Evolutionary conservation across 2,329 filamentous ascomycete genomes (phyloP).

Genomic region (Fusarium denticulatum): DNA sequence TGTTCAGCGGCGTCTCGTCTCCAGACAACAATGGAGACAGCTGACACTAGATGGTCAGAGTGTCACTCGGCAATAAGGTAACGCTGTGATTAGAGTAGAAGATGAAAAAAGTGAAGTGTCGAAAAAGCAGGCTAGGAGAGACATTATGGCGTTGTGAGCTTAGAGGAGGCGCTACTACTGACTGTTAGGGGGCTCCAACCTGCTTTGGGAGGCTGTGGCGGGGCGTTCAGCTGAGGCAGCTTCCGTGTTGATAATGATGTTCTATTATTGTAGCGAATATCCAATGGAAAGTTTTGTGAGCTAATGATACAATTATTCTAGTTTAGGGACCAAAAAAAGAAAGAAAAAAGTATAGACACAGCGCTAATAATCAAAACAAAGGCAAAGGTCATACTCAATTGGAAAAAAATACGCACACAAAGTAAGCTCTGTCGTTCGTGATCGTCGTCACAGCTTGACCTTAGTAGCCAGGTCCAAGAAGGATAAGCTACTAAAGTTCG

Average conservation of each 20-base stretch:
- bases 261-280: neutral
- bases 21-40: neutral
- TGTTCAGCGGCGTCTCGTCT: neutral
- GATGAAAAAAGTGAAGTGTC: neutral
- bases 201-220: slow-evolving; percentile 28
- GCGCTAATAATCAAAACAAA: neutral
- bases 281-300: neutral
- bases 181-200: slow-evolving; percentile 30
- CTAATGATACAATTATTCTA: neutral
- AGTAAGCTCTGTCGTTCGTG: slow-evolving; percentile 4
- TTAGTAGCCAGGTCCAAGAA: neutral
- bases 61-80: neutral
- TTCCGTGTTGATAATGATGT: slow-evolving; percentile 8
- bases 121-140: slow-evolving; percentile 7
- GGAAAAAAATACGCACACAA: neutral
- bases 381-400: slow-evolving; percentile 2
- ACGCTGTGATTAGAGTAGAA: slow-evolving; percentile 3
- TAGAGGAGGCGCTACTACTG: slow-evolving; percentile 33
- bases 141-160: slow-evolving; percentile 30
- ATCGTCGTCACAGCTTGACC: slow-evolving; percentile 13
- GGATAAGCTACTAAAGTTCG: slow-evolving; percentile 7
- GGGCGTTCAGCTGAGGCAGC: slow-evolving; percentile 35
- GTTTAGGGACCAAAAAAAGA: too few relatives aligned
- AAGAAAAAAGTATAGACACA: neutral
- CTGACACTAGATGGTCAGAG: neutral